A percentile compares a stretch with the other conserved stretches of the same genome.
These are phyloP conservation scores for Coemansia sp. DNA, from an alignment of 192 early-diverging fungal genomes.

Conservation along the genomic window DNA sequence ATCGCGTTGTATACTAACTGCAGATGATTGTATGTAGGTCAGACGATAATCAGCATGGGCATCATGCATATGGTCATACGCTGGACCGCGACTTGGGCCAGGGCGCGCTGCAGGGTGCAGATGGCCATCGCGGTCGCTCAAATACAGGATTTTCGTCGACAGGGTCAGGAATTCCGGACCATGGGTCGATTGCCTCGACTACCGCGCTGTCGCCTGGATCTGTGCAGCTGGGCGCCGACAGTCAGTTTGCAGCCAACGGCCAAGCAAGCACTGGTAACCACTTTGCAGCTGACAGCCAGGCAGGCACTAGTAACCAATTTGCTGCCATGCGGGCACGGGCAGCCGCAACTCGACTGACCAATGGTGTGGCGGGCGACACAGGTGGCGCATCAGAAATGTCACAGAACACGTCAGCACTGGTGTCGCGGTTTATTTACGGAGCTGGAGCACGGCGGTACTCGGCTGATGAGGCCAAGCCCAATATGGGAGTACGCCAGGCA, in stretches of 20 bases:
- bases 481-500: neutral
- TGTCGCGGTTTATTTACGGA: conserved; percentile 3
- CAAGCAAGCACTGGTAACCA: neutral
- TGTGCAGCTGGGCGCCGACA: neutral
- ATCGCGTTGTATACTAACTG: neutral
- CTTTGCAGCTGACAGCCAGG: neutral
- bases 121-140: conserved; percentile 16
- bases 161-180: conserved; percentile 32
- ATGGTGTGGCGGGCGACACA: neutral
- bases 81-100: conserved; percentile 2
- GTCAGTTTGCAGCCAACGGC: neutral
- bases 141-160: conserved; percentile 38
- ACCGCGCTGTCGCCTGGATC: conserved; percentile 36
- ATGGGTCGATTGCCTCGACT: conserved; percentile 34
- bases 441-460: conserved; percentile 3
- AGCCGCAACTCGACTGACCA: no score
- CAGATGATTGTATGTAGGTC: conserved; percentile 10
- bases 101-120: neutral
- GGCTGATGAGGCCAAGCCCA: neutral
- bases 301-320: neutral
- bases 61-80: neutral
- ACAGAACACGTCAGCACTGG: neutral
- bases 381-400: neutral
- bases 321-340: neutral
- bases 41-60: neutral